Evolutionary conservation across 2,329 filamentous ascomycete species (phyloP), one percentile per base, ranked within the genome.

Genomic region (Xylariaceae sp.): DNA sequence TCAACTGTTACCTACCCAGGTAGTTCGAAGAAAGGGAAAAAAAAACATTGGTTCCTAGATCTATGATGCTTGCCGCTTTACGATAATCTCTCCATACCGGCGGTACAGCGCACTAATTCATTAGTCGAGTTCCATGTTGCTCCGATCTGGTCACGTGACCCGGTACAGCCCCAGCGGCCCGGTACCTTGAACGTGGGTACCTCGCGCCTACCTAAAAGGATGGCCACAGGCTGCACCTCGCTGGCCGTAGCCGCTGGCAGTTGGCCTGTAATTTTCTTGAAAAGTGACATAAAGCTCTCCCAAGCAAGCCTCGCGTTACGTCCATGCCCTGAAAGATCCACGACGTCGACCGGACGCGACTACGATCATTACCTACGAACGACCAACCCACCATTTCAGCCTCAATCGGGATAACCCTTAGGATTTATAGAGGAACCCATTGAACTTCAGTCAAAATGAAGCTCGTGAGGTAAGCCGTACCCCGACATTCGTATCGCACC

Each of bases 401-500:
- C 57, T 37, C 30, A 41, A 34, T 41, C 53, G 47, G 18, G 53
- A 54, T 34, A 35, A 52, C 9, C 45, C 30, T 45, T 23, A 41
- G n/a, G n/a, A 15, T 54, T 52, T 39, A 59, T 11, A 55, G 49
- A 56, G 9, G 51, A 44, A 57, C 44, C 49, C 56, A 53, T 23
- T 10, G 54, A 30, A 64, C 45, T 30, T 50, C 59, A 13, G 75
- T 65, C 81, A 90, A 76, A 65, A 96, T 96, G 92, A 96, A 96
- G 89, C 90, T 96, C 81, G 92, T 96, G 77, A 89, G 92, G 92
- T 96, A 85, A 80, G 88, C 71, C 61, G 49, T 60, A 9, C 56
- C 59, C 64, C 65, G 57, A 59, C 62, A 63, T 56, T 65, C 52
- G 63, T 65, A 65, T 66, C 57, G 73, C 73, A 74, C 69, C 72